Evolutionary conservation across 768 basidiomycete genomes (phyloP).

Genomic region (Chlorophyllum brunneum): DNA sequence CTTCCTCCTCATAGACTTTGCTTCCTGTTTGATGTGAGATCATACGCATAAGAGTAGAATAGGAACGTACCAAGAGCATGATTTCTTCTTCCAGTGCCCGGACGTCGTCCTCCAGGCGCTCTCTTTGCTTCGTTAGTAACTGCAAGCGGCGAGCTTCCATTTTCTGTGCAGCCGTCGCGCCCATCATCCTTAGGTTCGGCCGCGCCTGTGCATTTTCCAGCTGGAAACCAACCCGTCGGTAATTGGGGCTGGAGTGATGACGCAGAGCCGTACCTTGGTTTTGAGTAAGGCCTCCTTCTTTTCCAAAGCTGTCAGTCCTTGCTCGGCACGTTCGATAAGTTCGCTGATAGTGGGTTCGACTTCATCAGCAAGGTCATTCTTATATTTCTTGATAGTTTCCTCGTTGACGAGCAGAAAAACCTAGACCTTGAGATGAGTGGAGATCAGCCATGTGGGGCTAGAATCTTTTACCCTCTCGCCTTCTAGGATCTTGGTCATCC

Average conservation of each 20-base stretch:
- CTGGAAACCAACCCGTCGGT: slow-evolving; percentile 29
- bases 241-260: background rate
- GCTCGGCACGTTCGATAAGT: slow-evolving; percentile 66
- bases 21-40: slow-evolving; percentile 4
- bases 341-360: slow-evolving; percentile 80
- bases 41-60: background rate
- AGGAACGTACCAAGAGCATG: slow-evolving; percentile 40
- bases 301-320: slow-evolving; percentile 55
- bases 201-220: slow-evolving; percentile 51
- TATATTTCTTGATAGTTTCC: slow-evolving; percentile 67
- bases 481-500: slow-evolving; percentile 65
- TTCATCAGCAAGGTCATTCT: slow-evolving; percentile 71
- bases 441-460: background rate
- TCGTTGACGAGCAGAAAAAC: slow-evolving; percentile 75
- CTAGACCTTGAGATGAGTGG: slow-evolving; percentile 29
- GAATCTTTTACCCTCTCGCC: slow-evolving; percentile 53
- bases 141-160: slow-evolving; percentile 64
- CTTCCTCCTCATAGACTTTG: slow-evolving; percentile 6
- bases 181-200: slow-evolving; percentile 39
- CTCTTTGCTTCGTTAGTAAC: slow-evolving; percentile 60
- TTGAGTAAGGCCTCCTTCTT: slow-evolving; percentile 62
- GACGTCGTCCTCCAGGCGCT: slow-evolving; percentile 63
- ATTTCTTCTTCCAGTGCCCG: slow-evolving; percentile 60
- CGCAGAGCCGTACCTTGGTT: slow-evolving; percentile 48
- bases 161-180: slow-evolving; percentile 55